Conservation (phyloP, 352 stramenopile genomes). For the Plasmopara muralis region DNA sequence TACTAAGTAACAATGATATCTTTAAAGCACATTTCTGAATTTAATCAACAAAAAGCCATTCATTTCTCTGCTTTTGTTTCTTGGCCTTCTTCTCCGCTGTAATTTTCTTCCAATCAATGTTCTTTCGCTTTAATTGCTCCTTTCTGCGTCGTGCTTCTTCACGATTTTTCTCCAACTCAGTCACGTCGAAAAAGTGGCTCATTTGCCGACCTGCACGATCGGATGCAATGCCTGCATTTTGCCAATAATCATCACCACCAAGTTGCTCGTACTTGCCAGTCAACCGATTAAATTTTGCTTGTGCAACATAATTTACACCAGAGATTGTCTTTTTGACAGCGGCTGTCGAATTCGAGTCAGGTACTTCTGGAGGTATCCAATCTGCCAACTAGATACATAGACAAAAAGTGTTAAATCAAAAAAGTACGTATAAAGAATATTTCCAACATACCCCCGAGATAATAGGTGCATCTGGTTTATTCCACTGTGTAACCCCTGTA, state of each 20-base stretch:
- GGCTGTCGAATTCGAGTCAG: slow-evolving; percentile 15
- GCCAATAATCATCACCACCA: slow-evolving; percentile 60
- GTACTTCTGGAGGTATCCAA: slow-evolving; percentile 61
- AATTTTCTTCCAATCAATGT: slow-evolving; percentile 86
- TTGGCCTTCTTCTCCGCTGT: slow-evolving; percentile 81
- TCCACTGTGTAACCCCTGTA: slow-evolving; percentile 76
- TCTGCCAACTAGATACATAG: slow-evolving; percentile 45
- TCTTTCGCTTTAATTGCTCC: slow-evolving; percentile 76
- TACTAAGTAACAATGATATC: no score
- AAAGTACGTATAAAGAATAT: not conserved
- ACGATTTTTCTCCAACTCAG: slow-evolving; percentile 72
- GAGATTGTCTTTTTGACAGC: slow-evolving; percentile 37
- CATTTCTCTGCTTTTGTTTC: slow-evolving; percentile 78
- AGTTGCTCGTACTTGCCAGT: slow-evolving; percentile 69
- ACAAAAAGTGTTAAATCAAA: not conserved
- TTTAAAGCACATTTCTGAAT: not conserved
- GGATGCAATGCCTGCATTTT: slow-evolving; percentile 40
- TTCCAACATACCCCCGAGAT: slow-evolving; percentile 53
- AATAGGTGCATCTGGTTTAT: slow-evolving; percentile 57
- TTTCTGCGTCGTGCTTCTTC: slow-evolving; percentile 67
- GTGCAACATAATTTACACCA: slow-evolving; percentile 55
- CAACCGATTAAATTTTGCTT: slow-evolving; percentile 75
- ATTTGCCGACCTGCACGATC: slow-evolving; percentile 79
- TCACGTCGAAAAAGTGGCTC: slow-evolving; percentile 84
- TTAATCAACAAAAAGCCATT: slow-evolving; percentile 82